Base-by-base conservation (phyloP, 148 eudicot species). In the Suaeda aralocaspica region DNA sequence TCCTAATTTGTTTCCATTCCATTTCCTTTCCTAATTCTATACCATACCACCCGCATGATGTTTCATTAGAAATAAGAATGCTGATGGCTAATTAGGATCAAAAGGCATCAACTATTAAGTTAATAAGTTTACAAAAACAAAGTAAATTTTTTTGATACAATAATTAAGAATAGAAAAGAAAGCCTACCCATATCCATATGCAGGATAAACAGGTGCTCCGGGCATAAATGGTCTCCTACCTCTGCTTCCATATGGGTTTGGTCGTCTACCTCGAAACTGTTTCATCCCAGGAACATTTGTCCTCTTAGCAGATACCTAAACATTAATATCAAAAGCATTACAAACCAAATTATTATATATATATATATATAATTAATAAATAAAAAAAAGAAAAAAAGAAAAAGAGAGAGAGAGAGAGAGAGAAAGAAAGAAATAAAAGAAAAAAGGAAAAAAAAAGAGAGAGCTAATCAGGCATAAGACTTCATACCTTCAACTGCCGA, bases 271-370 rank as follows among this genome's bases (percentile, higher is more conserved):
- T 68, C 91, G 79, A 59, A 59, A 89, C 49, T 85, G 89, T 63
- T 87, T 89, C 91, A 87, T 70, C 25, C 91, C 95, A 34, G 95
- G 95, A 74, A 89, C 82, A 19, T 89, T 89, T 44, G 91, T 89
- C 78, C 91, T 72, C 75, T 89, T 89, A 50, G 87, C 86, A 31
- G 88, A 85, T 14, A 89, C 91, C 95, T 89, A 61, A 4, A 70
- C 26, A 67, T 30, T 19, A n/a, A n/a, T n/a, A n/a, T 67, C 48
- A n/a, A 31, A 49, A 60, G 31, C 12, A 18, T 64, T 13, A 28
- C 19, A 26, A 55, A 26, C 25, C 33, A 33, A n/a, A n/a, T n/a
- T n/a, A n/a, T n/a, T n/a, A n/a, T n/a, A n/a, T n/a, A n/a, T n/a
- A n/a, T n/a, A n/a, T n/a, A 8, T 36, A 36, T 36, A 36, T 36